These are phyloP conservation scores for Pichia deserticola DNA, from an alignment of 805 yeast species.

Conservation along the genomic window DNA sequence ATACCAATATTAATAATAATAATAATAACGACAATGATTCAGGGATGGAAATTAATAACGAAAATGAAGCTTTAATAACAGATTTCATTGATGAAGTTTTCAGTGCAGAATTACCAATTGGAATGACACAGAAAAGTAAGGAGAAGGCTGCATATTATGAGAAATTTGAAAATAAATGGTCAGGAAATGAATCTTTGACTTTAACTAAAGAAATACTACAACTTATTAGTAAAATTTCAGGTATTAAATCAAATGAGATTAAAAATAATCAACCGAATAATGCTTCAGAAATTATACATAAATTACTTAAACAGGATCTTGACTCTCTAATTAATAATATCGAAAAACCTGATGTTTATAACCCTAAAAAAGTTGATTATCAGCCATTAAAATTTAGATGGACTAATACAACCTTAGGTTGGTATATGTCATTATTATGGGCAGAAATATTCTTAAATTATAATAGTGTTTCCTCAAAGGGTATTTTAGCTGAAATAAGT, in stretches of 20 bases:
- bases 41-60: not conserved
- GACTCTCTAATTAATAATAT: slow-evolving; percentile 9
- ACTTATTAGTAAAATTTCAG: not conserved
- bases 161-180: slow-evolving; percentile 47
- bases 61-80: not conserved
- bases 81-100: slow-evolving; percentile 31
- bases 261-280: not conserved
- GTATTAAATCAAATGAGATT: not conserved
- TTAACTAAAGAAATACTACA: slow-evolving; percentile 3
- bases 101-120: slow-evolving; percentile 46
- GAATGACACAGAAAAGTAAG: slow-evolving; percentile 52
- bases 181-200: slow-evolving; percentile 40
- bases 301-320: slow-evolving; percentile 33
- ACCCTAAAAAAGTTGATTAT: slow-evolving; percentile 34
- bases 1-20: not conserved
- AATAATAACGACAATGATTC: not conserved
- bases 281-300: slow-evolving; percentile 28
- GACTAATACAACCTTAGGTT: slow-evolving; percentile 58
- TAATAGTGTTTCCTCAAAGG: slow-evolving; percentile 28
- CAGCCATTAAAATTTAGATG: slow-evolving; percentile 50
- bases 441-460: slow-evolving; percentile 41
- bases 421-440: slow-evolving; percentile 69
- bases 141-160: slow-evolving; percentile 46
- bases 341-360: slow-evolving; percentile 30
- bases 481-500: slow-evolving; percentile 30